A percentile compares a stretch with the other conserved stretches of the same genome.
Evolutionary conservation across 768 basidiomycete species (phyloP).

Genomic region (Jaapia argillacea): DNA sequence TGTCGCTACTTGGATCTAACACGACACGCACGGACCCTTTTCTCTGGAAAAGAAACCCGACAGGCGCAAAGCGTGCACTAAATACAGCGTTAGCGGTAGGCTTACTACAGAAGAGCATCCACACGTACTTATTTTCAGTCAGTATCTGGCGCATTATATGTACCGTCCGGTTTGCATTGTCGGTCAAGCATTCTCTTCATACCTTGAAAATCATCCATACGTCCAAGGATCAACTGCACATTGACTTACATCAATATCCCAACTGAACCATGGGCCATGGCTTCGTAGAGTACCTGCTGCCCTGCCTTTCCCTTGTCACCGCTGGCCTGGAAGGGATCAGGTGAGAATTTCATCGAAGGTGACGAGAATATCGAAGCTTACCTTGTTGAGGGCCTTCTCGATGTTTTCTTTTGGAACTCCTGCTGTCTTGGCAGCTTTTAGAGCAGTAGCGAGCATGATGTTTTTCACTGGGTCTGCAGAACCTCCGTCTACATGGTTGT

Average conservation of each 20-base stretch:
- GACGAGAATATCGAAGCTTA: constrained; percentile 28
- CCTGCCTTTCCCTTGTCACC: constrained; percentile 40
- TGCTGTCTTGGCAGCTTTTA: constrained; percentile 45
- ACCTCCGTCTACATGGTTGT: constrained; percentile 35
- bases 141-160: constrained; percentile 46
- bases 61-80: constrained; percentile 55
- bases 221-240: background rate
- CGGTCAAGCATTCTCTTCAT: constrained; percentile 47
- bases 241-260: constrained; percentile 52
- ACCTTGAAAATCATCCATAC: constrained; percentile 7
- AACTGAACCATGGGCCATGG: constrained; percentile 44
- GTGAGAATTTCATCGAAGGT: background rate
- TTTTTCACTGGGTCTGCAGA: constrained; percentile 47
- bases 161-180: constrained; percentile 55
- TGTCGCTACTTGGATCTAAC: constrained; percentile 22
- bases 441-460: constrained; percentile 35
- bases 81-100: no score
- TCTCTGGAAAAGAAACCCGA: constrained; percentile 55
- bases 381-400: constrained; percentile 48
- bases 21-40: constrained; percentile 41
- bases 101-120: background rate
- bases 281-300: constrained; percentile 46
- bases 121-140: constrained; percentile 33
- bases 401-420: constrained; percentile 66
- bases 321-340: constrained; percentile 25